These are phyloP conservation scores for Pseudonitzschia multiseries DNA, from an alignment of 108 stramenopile species.

Conservation along the genomic window DNA sequence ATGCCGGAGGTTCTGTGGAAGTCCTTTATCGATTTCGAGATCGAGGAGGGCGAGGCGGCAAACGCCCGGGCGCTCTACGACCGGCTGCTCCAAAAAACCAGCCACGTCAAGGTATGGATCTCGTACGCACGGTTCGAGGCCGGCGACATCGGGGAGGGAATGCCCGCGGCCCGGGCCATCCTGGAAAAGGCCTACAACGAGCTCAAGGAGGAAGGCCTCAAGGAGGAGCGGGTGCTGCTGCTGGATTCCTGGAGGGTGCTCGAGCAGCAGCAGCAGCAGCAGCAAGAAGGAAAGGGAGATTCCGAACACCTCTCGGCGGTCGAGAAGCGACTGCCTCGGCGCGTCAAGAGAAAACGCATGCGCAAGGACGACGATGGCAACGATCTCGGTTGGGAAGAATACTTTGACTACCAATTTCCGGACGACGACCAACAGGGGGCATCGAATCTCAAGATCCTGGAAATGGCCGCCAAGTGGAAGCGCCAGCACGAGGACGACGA, in stretches of 20 bases:
- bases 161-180: conserved; percentile 67
- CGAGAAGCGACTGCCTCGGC: conserved; percentile 86
- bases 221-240: conserved; percentile 92
- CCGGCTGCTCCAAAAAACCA: conserved; percentile 90
- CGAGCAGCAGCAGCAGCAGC: too few relatives aligned
- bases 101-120: conserved; percentile 94
- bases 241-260: conserved; percentile 94
- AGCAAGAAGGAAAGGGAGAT: conserved; percentile 75
- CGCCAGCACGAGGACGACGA: conserved; percentile 57
- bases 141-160: conserved; percentile 62
- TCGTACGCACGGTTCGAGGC: conserved; percentile 83
- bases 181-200: conserved; percentile 86
- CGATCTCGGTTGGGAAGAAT: conserved; percentile 96
- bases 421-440: conserved; percentile 87
- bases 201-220: conserved; percentile 82
- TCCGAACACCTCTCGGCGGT: conserved; percentile 61
- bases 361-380: conserved; percentile 78
- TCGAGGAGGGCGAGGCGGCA: conserved; percentile 77
- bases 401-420: conserved; percentile 98
- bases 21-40: conserved; percentile 97
- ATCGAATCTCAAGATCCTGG: conserved; percentile 90
- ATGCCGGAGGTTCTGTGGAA: conserved; percentile 99
- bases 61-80: conserved; percentile 87
- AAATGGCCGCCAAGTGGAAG: conserved; percentile 98
- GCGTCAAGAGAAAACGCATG: conserved; percentile 94